Conservation (phyloP, 75 land plant species). For the Pinus tabuliformis region DNA sequence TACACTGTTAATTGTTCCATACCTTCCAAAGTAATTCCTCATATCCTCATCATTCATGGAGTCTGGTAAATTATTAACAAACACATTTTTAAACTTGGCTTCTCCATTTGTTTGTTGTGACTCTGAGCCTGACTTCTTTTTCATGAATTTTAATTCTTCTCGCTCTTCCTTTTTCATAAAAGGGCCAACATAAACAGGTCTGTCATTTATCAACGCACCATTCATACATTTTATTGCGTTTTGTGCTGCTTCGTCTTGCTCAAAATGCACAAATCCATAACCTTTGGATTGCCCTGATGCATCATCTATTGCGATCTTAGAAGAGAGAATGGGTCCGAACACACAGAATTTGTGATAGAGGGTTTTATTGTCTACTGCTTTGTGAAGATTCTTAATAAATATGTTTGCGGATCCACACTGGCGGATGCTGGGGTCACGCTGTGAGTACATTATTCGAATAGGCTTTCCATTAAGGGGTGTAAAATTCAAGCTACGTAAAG, state of each 20-base stretch:
- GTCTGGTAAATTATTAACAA: conserved; percentile 69
- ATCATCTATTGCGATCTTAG: conserved; percentile 76
- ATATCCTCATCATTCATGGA: conserved; percentile 53
- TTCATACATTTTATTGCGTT: conserved; percentile 69
- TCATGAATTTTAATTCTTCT: conserved; percentile 9
- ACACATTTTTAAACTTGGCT: conserved; percentile 67
- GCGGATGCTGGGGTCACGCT: conserved; percentile 65
- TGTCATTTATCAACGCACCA: conserved; percentile 78
- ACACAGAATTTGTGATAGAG: conserved; percentile 70
- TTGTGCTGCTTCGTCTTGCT: conserved; percentile 68
- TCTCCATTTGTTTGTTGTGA: conserved; percentile 8
- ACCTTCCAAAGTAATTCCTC: too few species aligned
- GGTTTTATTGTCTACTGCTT: conserved; percentile 73
- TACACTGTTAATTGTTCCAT: conserved; percentile 71
- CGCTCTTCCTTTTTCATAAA: conserved; percentile 78
- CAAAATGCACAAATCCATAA: conserved; percentile 85
- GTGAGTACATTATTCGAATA: conserved; percentile 78
- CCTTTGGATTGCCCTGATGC: conserved; percentile 69
- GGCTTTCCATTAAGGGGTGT: conserved; percentile 64
- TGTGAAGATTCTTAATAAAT: conserved; percentile 84
- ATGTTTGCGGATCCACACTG: conserved; percentile 77
- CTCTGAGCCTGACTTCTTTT: too few species aligned
- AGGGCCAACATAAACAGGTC: conserved; percentile 76
- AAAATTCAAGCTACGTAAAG: conserved; percentile 69
- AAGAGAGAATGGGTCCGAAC: conserved; percentile 81